These are phyloP conservation scores for Sarcomyxa edulis DNA, from an alignment of 768 basidiomycete genomes.

Conservation along the genomic window DNA sequence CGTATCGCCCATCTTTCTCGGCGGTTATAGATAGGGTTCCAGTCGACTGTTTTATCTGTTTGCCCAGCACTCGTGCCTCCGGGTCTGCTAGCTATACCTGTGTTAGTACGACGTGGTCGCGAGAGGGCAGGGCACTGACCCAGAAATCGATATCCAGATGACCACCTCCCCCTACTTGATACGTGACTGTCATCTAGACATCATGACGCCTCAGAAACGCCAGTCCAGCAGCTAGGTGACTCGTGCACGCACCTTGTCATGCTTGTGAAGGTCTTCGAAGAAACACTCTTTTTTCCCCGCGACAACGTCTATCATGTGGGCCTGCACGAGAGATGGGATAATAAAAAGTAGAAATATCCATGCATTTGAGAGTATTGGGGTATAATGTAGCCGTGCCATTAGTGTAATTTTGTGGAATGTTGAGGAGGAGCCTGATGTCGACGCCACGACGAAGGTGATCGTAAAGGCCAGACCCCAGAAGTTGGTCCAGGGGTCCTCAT, in stretches of 20 bases:
- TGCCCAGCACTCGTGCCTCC: conserved; percentile 56
- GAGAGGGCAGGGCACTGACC: conserved; percentile 38
- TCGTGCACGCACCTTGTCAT: conserved; percentile 67
- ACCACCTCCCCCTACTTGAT: conserved; percentile 97
- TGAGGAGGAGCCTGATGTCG: too few species aligned
- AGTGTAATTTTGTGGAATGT: too few species aligned
- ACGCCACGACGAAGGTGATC: too few species aligned
- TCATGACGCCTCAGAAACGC: background rate
- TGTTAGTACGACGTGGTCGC: conserved; percentile 8
- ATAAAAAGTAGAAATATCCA: conserved; percentile 35
- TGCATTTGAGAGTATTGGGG: conserved; percentile 23
- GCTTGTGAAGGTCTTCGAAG: conserved; percentile 88
- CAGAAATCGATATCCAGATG: conserved; percentile 98
- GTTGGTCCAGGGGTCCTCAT: too few species aligned
- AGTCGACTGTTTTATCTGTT: conserved; percentile 83
- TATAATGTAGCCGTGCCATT: conserved; percentile 23
- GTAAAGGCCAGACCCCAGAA: too few species aligned
- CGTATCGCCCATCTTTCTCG: conserved; percentile 79
- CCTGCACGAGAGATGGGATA: conserved; percentile 36
- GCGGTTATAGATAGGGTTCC: conserved; percentile 88
- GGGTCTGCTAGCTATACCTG: conserved; percentile 73
- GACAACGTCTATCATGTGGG: conserved; percentile 69
- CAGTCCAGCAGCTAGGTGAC: too few species aligned
- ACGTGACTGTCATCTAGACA: conserved; percentile 94
- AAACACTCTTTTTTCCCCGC: conserved; percentile 90